Percentiles rank a stretch among this genome's conserved stretches.
These are phyloP conservation scores for Gossypium schwendimanii DNA, from an alignment of 441 rosid species.

Conservation along the genomic window DNA sequence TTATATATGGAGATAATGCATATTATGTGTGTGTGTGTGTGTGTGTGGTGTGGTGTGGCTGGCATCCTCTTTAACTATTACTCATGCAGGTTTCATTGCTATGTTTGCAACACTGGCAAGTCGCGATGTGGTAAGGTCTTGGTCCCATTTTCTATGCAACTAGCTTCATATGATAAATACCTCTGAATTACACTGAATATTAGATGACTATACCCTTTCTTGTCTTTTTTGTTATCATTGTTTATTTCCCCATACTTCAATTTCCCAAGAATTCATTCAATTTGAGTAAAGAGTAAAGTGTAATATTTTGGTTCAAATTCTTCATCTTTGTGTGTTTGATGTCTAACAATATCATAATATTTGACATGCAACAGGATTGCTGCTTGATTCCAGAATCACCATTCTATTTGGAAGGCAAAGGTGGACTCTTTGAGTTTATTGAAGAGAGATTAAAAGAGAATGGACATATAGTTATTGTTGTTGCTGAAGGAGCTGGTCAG, in stretches of 20 bases:
- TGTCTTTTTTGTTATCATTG: neutral
- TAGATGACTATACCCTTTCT: neutral
- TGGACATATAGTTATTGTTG: constrained; percentile 51
- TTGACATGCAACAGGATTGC: constrained; percentile 56
- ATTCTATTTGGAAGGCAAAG: constrained; percentile 56
- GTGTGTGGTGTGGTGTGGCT: neutral
- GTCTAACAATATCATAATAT: constrained; percentile 1
- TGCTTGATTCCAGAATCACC: constrained; percentile 78
- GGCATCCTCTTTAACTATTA: constrained; percentile 8
- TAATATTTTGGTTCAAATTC: neutral
- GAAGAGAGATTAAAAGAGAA: constrained; percentile 55
- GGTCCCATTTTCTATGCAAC: constrained; percentile 8
- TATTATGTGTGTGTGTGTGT: neutral
- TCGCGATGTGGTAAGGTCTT: constrained; percentile 66
- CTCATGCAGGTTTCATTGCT: constrained; percentile 56
- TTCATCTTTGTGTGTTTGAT: neutral
- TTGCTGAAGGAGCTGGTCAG: constrained; percentile 76
- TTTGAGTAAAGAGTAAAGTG: neutral
- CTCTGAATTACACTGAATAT: neutral
- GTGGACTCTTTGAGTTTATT: constrained; percentile 60
- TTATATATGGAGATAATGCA: neutral
- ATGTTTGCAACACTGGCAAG: constrained; percentile 67
- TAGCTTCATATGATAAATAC: neutral
- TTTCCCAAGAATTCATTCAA: neutral
- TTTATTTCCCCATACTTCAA: neutral